Evolutionary conservation across 441 rosid species (phyloP).

Genomic region (Gossypium laxum): DNA sequence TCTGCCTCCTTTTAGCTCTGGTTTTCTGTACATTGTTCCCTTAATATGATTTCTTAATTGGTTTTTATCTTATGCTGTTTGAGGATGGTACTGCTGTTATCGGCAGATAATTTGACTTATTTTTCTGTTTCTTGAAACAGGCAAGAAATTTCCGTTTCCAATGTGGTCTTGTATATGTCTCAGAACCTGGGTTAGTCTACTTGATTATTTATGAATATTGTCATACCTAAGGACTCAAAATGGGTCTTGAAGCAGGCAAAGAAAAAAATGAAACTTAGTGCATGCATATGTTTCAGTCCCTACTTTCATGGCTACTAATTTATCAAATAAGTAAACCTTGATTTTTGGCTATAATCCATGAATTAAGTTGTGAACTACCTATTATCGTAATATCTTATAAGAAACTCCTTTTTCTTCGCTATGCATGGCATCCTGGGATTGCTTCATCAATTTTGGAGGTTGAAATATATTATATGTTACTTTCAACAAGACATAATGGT

Average conservation of each 20-base stretch:
- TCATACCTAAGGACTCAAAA: background rate
- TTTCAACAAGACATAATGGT: background rate
- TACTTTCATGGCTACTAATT: background rate
- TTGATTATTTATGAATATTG: slow-evolving; percentile 8
- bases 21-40: background rate
- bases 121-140: slow-evolving; percentile 36
- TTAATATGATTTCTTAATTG: background rate
- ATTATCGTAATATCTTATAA: background rate
- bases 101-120: slow-evolving; percentile 15
- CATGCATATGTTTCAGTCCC: background rate
- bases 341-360: background rate
- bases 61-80: slow-evolving; percentile 10
- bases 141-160: slow-evolving; percentile 92
- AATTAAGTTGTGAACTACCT: slow-evolving; percentile 1
- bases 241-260: background rate
- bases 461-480: slow-evolving; percentile 1
- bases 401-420: background rate
- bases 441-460: background rate
- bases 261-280: background rate
- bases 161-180: slow-evolving; percentile 86
- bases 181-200: slow-evolving; percentile 81
- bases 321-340: background rate
- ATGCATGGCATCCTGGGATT: background rate
- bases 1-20: background rate
- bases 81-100: slow-evolving; percentile 12